A percentile compares a stretch with the other conserved stretches of the same genome.
Evolutionary conservation across 257 asterid genomes (phyloP).

Genomic region (Capsicum chinense): DNA sequence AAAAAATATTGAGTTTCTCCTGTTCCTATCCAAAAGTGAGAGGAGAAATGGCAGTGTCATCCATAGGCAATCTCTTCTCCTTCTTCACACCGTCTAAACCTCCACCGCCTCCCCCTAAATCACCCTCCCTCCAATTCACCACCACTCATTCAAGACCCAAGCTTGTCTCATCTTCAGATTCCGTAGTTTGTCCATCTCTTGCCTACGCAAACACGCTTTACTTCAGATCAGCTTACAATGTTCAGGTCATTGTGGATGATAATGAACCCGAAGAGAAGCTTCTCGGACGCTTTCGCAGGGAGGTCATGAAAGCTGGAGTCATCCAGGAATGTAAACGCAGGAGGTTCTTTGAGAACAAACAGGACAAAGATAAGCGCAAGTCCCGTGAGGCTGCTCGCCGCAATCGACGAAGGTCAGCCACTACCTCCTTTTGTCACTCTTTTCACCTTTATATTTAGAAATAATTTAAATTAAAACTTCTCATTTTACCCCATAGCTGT

Average conservation of each 20-base stretch:
- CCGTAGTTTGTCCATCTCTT: constrained; percentile 73
- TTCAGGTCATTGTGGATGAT: constrained; percentile 78
- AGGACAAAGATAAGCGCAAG: constrained; percentile 57
- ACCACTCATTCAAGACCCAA: background rate
- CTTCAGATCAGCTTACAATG: constrained; percentile 69
- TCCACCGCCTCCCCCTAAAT: constrained; percentile 42
- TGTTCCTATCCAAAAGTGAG: background rate
- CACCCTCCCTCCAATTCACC: constrained; percentile 43
- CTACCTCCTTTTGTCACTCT: background rate
- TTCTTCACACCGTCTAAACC: constrained; percentile 56
- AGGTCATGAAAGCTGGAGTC: constrained; percentile 87
- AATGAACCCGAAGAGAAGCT: constrained; percentile 86
- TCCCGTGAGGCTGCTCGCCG: constrained; percentile 35
- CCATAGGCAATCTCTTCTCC: constrained; percentile 61
- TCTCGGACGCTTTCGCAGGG: constrained; percentile 77
- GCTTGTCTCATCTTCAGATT: background rate
- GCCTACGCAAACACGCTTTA: constrained; percentile 65
- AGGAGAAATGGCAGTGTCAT: constrained; percentile 33
- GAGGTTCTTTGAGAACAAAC: constrained; percentile 72
- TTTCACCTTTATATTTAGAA: no score
- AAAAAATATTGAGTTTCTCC: no score
- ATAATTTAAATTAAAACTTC: background rate
- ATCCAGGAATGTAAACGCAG: constrained; percentile 86
- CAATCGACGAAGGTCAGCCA: constrained; percentile 70
- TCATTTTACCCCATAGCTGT: background rate